Evolutionary conservation across 768 basidiomycete species (phyloP).

Genomic region (Lenzites betulinus): DNA sequence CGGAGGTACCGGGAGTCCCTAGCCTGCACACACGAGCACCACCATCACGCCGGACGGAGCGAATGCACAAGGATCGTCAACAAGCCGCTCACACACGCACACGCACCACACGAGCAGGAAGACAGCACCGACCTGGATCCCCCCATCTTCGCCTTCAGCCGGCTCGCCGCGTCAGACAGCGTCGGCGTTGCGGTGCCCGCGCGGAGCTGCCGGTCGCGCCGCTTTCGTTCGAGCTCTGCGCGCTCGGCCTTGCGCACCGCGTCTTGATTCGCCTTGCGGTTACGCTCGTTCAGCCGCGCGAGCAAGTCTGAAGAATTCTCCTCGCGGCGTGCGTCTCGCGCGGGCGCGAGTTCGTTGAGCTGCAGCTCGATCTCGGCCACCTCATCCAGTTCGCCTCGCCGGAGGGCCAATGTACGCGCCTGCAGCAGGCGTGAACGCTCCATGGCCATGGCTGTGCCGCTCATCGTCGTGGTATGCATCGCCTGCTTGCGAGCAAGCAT

Average conservation of each 20-base stretch:
- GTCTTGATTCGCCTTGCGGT: conserved; percentile 82
- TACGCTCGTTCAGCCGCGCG: conserved; percentile 86
- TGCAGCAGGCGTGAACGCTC: conserved; percentile 71
- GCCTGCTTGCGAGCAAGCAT: conserved; percentile 70
- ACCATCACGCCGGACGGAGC: conserved; percentile 5
- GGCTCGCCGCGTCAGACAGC: conserved; percentile 58
- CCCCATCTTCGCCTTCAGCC: conserved; percentile 65
- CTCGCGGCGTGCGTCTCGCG: conserved; percentile 15
- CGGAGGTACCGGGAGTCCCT: conserved; percentile 44
- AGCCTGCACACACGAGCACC: conserved; percentile 28
- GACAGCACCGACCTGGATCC: conserved; percentile 56
- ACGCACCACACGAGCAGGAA: conserved; percentile 7
- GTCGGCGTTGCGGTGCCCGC: conserved; percentile 41
- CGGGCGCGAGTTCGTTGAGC: conserved; percentile 36
- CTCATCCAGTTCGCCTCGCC: conserved; percentile 70
- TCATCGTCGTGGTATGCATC: conserved; percentile 36
- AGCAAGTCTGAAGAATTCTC: conserved; percentile 52
- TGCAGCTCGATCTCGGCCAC: conserved; percentile 63
- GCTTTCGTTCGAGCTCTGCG: conserved; percentile 66
- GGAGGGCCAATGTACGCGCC: conserved; percentile 70
- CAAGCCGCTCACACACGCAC: conserved; percentile 17
- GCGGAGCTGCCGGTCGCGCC: conserved; percentile 63
- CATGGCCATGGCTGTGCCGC: conserved; percentile 41
- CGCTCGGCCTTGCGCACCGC: conserved; percentile 77
- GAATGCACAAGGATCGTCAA: conserved; percentile 13